Evolutionary conservation across 176 grass and related monocot genomes (phyloP).

Genomic region (Guadua angustifolia): DNA sequence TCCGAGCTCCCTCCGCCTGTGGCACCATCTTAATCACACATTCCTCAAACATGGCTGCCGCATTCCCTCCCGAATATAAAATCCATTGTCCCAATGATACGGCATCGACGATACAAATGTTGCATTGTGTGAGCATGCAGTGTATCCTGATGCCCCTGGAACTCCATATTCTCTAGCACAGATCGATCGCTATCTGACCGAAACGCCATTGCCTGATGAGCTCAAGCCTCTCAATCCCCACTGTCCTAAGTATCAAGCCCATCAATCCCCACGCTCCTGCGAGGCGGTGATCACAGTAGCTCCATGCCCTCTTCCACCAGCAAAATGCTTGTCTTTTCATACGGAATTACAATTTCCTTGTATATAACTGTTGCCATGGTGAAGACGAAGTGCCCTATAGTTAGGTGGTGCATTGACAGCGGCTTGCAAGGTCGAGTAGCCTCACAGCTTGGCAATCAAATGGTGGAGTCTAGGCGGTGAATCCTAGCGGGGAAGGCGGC

Average conservation of each 20-base stretch:
- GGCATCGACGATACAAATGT: slow-evolving; percentile 65
- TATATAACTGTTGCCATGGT: slow-evolving; percentile 58
- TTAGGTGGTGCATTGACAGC: slow-evolving; percentile 61
- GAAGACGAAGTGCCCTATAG: slow-evolving; percentile 49
- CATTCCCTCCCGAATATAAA: slow-evolving; percentile 92
- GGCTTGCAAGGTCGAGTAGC: slow-evolving; percentile 53
- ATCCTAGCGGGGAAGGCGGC: slow-evolving; percentile 43
- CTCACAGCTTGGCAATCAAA: slow-evolving; percentile 48
- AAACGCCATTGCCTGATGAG: slow-evolving; percentile 77
- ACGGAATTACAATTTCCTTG: slow-evolving; percentile 63
- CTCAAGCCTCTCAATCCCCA: slow-evolving; percentile 47
- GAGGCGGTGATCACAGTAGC: slow-evolving; percentile 63
- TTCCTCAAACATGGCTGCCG: slow-evolving; percentile 68
- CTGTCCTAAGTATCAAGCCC: slow-evolving; percentile 64
- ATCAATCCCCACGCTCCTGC: slow-evolving; percentile 49
- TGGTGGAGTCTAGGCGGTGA: slow-evolving; percentile 45
- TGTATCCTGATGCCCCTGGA: slow-evolving; percentile 78
- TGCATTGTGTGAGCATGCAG: slow-evolving; percentile 60
- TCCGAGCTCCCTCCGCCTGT: slow-evolving; percentile 56
- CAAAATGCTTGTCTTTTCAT: slow-evolving; percentile 69
- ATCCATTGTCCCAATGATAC: slow-evolving; percentile 68
- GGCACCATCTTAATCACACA: slow-evolving; percentile 65
- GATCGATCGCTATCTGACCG: slow-evolving; percentile 79
- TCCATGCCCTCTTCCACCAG: slow-evolving; percentile 65
- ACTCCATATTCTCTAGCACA: slow-evolving; percentile 73